A percentile compares a stretch with the other conserved stretches of the same genome.
phyloP scores from a whole-genome alignment of 345 rosid genomes.

The Arabis alpina region DNA sequence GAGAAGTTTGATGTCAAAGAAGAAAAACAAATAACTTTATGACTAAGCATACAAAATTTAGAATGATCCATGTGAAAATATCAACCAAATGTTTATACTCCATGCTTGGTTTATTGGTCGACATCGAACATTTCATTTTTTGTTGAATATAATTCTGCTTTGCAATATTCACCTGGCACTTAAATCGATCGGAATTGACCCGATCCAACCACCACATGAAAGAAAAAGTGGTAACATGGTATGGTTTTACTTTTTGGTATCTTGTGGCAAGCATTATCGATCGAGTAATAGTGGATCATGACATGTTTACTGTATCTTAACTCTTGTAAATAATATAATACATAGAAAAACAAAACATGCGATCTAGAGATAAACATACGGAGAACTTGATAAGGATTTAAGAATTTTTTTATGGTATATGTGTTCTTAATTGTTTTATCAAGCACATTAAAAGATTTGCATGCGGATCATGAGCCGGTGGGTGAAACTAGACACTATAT shows the following conservation, averaged over 20 bases:
- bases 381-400: neutral
- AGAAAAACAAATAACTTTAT: neutral
- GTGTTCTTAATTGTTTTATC: slow-evolving; percentile 14
- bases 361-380: slow-evolving; percentile 1
- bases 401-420: neutral
- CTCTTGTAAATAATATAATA: slow-evolving; percentile 15
- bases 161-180: slow-evolving; percentile 32
- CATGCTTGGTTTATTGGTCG: slow-evolving; percentile 27
- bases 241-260: slow-evolving; percentile 21
- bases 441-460: slow-evolving; percentile 17
- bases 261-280: slow-evolving; percentile 40
- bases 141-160: neutral
- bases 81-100: neutral
- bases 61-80: slow-evolving; percentile 13
- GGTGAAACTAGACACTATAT: slow-evolving; percentile 31
- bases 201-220: slow-evolving; percentile 31
- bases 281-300: slow-evolving; percentile 39
- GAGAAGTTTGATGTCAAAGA: neutral
- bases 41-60: slow-evolving; percentile 12
- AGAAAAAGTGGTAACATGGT: slow-evolving; percentile 1
- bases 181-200: slow-evolving; percentile 26
- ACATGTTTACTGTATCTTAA: slow-evolving; percentile 30
- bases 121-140: neutral
- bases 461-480: slow-evolving; percentile 42
- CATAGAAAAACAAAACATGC: slow-evolving; percentile 2